Percentiles rank a stretch among this genome's conserved stretches.
Conservation (phyloP, 2,329 filamentous ascomycete species). For the Aspergillus uvarum region DNA sequence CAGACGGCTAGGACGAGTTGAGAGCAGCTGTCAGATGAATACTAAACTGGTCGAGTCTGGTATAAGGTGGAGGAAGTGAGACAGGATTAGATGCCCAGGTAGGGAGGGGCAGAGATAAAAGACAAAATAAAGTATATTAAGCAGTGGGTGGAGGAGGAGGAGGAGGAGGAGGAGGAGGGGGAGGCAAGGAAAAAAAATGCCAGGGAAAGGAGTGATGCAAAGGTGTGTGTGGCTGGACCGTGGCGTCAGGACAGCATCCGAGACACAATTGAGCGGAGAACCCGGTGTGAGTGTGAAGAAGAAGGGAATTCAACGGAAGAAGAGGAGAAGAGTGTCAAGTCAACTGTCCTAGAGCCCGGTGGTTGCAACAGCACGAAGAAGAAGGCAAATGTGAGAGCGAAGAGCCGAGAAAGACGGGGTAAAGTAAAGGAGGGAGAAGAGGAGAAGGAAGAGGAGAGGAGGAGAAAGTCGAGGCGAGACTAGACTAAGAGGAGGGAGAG, state of each 20-base stretch:
- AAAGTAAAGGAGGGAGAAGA: conserved; percentile 11
- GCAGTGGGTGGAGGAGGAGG: conserved; percentile 1
- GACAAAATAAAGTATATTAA: neutral
- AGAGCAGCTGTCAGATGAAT: neutral
- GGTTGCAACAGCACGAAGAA: neutral
- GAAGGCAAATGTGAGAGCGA: neutral
- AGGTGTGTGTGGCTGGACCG: conserved; percentile 10
- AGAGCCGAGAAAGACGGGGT: conserved; percentile 5
- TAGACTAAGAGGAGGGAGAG: neutral
- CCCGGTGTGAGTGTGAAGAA: neutral
- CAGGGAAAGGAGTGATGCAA: conserved; percentile 12
- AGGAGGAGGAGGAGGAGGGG: conserved; percentile 2
- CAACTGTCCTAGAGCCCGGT: neutral
- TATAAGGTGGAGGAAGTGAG: neutral
- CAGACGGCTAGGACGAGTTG: neutral
- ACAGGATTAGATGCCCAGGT: neutral
- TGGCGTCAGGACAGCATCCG: conserved; percentile 3
- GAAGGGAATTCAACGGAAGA: neutral
- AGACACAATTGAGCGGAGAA: neutral
- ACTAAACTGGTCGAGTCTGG: neutral
- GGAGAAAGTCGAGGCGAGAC: conserved; percentile 13
- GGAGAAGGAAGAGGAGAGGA: conserved; percentile 5
- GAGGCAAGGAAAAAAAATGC: conserved; percentile 12
- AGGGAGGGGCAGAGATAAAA: neutral
- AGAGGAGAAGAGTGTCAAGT: neutral